These are phyloP conservation scores for Curvularia sp. DNA, from an alignment of 2,329 filamentous ascomycete species.

Conservation along the genomic window DNA sequence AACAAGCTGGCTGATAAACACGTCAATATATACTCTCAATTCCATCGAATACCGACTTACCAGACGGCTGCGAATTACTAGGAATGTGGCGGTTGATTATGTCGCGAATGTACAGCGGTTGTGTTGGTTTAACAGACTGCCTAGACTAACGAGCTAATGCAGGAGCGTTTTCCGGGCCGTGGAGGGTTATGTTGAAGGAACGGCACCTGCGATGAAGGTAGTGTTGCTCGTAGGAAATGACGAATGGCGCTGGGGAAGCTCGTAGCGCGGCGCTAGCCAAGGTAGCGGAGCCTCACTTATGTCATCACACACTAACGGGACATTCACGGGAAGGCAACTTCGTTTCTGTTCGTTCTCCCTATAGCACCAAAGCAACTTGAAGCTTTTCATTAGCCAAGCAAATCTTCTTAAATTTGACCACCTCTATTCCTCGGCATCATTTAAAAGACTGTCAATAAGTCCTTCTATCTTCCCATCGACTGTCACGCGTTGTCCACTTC, in stretches of 20 bases:
- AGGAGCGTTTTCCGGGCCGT: slow-evolving; percentile 16
- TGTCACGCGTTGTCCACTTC: neutral
- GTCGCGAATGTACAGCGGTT: neutral
- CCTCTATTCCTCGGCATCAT: too few relatives aligned
- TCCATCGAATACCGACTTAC: slow-evolving; percentile 16
- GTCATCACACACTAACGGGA: slow-evolving; percentile 10
- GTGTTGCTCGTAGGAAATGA: slow-evolving; percentile 29
- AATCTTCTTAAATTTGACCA: neutral
- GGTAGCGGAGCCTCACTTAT: slow-evolving; percentile 28
- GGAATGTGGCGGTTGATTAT: slow-evolving; percentile 11
- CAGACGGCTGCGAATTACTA: slow-evolving; percentile 22
- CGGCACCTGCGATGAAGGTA: slow-evolving; percentile 24
- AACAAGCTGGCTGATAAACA: neutral
- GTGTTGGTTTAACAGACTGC: neutral
- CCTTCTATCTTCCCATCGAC: neutral
- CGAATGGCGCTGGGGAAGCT: slow-evolving; percentile 26
- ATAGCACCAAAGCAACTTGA: neutral
- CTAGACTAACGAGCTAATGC: slow-evolving; percentile 14
- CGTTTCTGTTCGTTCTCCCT: neutral
- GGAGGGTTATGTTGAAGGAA: slow-evolving; percentile 18
- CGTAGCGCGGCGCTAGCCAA: slow-evolving; percentile 25
- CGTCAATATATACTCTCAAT: slow-evolving; percentile 3
- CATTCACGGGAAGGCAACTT: neutral
- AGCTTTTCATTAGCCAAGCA: neutral
- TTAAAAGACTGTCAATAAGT: too few relatives aligned